phyloP scores from a whole-genome alignment of 345 rosid genomes.

The Gossypium sturtianum region DNA sequence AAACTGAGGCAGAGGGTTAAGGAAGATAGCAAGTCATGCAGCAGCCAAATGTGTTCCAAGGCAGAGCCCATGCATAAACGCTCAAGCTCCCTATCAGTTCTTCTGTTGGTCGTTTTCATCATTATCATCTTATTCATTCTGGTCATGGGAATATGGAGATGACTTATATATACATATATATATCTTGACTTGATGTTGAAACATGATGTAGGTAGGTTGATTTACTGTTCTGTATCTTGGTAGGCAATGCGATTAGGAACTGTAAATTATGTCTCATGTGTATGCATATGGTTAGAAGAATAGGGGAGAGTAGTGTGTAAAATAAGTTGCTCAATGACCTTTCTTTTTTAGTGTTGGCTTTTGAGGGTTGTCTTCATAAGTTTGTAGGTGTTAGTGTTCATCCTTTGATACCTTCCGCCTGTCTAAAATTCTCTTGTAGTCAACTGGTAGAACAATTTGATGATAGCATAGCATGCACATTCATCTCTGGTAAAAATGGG shows the following conservation, averaged over 20 bases:
- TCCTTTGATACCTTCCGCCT: neutral
- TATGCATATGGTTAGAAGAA: neutral
- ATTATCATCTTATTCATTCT: slow-evolving; percentile 9
- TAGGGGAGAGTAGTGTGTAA: neutral
- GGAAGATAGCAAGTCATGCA: slow-evolving; percentile 4
- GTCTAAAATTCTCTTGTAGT: neutral
- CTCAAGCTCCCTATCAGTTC: slow-evolving; percentile 1
- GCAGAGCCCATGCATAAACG: neutral
- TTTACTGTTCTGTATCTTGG: neutral
- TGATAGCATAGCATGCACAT: no score
- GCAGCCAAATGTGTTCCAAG: slow-evolving; percentile 3
- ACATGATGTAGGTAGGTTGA: neutral
- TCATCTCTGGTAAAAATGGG: no score
- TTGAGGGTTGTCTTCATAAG: neutral
- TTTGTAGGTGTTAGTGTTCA: neutral
- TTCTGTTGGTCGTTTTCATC: slow-evolving; percentile 12
- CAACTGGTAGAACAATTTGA: neutral
- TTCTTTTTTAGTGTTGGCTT: neutral
- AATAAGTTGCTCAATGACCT: neutral
- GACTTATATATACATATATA: no score
- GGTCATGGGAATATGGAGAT: slow-evolving; percentile 16
- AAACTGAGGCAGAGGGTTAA: slow-evolving; percentile 29
- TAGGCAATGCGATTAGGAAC: neutral
- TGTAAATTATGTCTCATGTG: neutral
- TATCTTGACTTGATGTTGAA: slow-evolving; percentile 4